These are phyloP conservation scores for Blastocystis sp. DNA, from an alignment of 352 stramenopile genomes.

Conservation along the genomic window DNA sequence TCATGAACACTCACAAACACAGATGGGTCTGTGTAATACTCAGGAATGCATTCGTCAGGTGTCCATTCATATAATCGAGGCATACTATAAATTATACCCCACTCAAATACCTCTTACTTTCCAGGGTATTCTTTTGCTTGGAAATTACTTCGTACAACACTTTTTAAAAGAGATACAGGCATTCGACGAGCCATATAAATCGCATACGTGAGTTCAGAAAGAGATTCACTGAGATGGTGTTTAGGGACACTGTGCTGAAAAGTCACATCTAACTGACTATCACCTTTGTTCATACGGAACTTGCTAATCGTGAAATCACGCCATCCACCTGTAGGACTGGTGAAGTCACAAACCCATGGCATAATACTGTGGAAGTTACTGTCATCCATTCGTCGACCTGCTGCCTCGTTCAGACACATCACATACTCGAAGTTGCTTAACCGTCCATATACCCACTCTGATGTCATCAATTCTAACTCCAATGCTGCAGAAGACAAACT, in stretches of 20 bases:
- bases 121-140: constrained; percentile 84
- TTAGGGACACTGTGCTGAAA: constrained; percentile 77
- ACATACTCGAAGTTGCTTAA: constrained; percentile 86
- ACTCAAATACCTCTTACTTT: constrained; percentile 60
- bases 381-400: constrained; percentile 76
- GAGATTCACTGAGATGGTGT: constrained; percentile 86
- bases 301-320: constrained; percentile 83
- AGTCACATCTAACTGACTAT: constrained; percentile 79
- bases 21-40: constrained; percentile 81
- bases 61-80: constrained; percentile 83
- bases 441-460: constrained; percentile 76
- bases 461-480: constrained; percentile 68
- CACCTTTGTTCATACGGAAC: constrained; percentile 84
- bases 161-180: constrained; percentile 75
- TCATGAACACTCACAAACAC: constrained; percentile 78
- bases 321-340: constrained; percentile 69
- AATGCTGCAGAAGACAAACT: neutral
- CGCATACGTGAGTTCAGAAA: constrained; percentile 87
- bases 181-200: constrained; percentile 86
- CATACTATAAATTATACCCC: constrained; percentile 67
- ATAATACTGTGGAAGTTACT: constrained; percentile 81
- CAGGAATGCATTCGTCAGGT: constrained; percentile 87
- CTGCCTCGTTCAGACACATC: constrained; percentile 80
- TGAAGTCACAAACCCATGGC: constrained; percentile 88
- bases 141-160: constrained; percentile 82